These are phyloP conservation scores for Morella rubra DNA, from an alignment of 306 rosid species.

Conservation along the genomic window DNA sequence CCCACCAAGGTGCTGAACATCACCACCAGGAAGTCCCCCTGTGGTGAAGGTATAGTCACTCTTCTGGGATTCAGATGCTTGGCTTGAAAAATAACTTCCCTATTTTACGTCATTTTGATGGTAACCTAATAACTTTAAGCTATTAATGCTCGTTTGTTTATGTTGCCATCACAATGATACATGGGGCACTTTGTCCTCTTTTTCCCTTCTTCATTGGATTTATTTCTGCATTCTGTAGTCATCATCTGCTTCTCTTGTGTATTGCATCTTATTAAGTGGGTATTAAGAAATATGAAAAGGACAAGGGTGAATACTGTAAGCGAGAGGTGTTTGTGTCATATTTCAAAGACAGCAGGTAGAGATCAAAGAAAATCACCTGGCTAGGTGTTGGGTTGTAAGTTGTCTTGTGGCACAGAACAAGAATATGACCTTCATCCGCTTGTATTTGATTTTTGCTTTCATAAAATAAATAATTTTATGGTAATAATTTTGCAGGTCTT, in stretches of 20 bases:
- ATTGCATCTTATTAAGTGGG: not conserved
- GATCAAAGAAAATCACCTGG: not conserved
- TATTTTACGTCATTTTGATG: not conserved
- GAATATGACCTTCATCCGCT: too few relatives aligned
- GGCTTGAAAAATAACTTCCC: not conserved
- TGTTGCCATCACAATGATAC: not conserved
- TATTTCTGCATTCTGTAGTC: not conserved
- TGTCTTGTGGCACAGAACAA: not conserved
- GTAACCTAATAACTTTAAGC: too few relatives aligned
- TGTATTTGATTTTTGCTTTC: too few relatives aligned
- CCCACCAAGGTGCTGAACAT: conserved; percentile 84
- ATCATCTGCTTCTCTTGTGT: not conserved
- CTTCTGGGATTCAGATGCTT: not conserved
- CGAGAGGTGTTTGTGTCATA: too few relatives aligned
- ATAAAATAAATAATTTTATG: not conserved
- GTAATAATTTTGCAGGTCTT: too few relatives aligned
- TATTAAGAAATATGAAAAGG: not conserved
- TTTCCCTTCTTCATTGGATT: not conserved
- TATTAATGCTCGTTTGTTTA: not conserved
- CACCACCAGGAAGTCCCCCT: conserved; percentile 87
- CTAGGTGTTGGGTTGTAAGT: not conserved
- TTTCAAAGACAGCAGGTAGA: not conserved
- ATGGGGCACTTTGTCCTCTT: not conserved
- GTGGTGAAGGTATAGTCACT: conserved; percentile 67
- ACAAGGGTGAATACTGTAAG: not conserved